Conservation (phyloP, 1,284 basidiomycete species). For the Pseudozyma pruni region DNA sequence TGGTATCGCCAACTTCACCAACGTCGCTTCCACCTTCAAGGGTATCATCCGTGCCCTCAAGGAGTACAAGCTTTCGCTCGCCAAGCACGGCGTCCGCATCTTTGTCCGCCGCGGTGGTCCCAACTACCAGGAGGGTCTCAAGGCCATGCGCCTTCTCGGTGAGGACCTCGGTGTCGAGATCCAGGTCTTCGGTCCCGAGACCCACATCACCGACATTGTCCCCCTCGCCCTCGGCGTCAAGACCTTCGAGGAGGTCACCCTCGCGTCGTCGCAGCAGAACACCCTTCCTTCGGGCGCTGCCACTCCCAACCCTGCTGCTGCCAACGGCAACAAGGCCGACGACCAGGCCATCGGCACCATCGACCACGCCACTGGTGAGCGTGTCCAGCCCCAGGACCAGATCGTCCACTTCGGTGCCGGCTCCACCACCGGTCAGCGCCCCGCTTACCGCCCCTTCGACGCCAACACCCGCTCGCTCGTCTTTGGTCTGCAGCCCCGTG, state of each 20-base stretch:
- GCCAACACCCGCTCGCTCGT: constrained; percentile 92
- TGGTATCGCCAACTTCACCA: constrained; percentile 99
- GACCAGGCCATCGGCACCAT: constrained; percentile 76
- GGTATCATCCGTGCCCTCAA: constrained; percentile 97
- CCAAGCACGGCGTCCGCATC: constrained; percentile 65
- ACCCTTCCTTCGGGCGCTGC: constrained; percentile 55
- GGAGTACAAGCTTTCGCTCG: constrained; percentile 78
- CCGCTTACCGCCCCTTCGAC: constrained; percentile 73
- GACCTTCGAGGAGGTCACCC: constrained; percentile 62
- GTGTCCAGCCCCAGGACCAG: constrained; percentile 83
- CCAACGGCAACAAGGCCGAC: constrained; percentile 52
- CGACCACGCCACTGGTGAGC: constrained; percentile 76
- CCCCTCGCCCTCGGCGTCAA: constrained; percentile 90
- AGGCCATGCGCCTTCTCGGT: constrained; percentile 97
- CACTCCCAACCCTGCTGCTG: constrained; percentile 42
- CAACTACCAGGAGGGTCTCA: constrained; percentile 99
- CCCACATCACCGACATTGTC: constrained; percentile 98
- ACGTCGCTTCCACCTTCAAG: constrained; percentile 99
- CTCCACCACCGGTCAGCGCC: constrained; percentile 47
- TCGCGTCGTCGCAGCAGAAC: constrained; percentile 69
- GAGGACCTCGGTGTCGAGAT: constrained; percentile 97
- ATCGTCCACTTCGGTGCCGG: constrained; percentile 82
- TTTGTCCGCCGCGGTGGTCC: constrained; percentile 98
- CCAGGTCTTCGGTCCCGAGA: constrained; percentile 94
- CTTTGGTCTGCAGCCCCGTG: constrained; percentile 97